Base-by-base conservation (phyloP, 805 yeast species). In the Gaillardinia entomophila region DNA sequence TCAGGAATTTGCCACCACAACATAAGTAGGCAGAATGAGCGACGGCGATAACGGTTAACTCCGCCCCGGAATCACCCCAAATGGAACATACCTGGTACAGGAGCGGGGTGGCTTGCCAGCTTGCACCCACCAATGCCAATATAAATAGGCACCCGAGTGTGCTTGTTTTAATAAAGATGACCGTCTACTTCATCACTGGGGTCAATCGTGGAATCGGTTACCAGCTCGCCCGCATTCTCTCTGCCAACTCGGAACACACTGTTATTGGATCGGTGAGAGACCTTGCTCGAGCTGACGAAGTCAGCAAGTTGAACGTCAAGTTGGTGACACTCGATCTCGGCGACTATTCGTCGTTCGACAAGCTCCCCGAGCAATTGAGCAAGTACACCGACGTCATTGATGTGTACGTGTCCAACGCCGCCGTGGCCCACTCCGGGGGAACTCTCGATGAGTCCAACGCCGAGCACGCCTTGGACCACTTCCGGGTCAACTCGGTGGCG, bases 121-220 rank as follows among this genome's bases (percentile, higher is more conserved):
- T n/a, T n/a, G n/a, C n/a, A n/a, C n/a, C n/a, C n/a, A n/a, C n/a
- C n/a, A n/a, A n/a, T n/a, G n/a, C n/a, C n/a, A n/a, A n/a, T n/a
- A n/a, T n/a, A n/a, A n/a, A n/a, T n/a, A n/a, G n/a, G n/a, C n/a
- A n/a, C n/a, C n/a, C n/a, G n/a, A n/a, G n/a, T n/a, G n/a, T n/a
- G n/a, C n/a, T n/a, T n/a, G n/a, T n/a, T n/a, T n/a, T n/a, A n/a
- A n/a, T n/a, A n/a, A n/a, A n/a, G n/a, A n/a, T n/a, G n/a, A n/a
- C n/a, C n/a, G n/a, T n/a, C n/a, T 61, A 61, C 42, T 44, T 67
- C 3, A 41, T 67, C n/a, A 56, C 68, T 2, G 73, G 75, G 11
- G 66, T 66, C 14, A 61, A 66, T 15, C 51, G 66, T 34, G 73
- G 73, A 3, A 58, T 68, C 31, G 73, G 73, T 4, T 50, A 51